A percentile compares a stretch with the other conserved stretches of the same genome.
phyloP scores from a whole-genome alignment of 257 asterid species.

The Ehretia macrophylla region DNA sequence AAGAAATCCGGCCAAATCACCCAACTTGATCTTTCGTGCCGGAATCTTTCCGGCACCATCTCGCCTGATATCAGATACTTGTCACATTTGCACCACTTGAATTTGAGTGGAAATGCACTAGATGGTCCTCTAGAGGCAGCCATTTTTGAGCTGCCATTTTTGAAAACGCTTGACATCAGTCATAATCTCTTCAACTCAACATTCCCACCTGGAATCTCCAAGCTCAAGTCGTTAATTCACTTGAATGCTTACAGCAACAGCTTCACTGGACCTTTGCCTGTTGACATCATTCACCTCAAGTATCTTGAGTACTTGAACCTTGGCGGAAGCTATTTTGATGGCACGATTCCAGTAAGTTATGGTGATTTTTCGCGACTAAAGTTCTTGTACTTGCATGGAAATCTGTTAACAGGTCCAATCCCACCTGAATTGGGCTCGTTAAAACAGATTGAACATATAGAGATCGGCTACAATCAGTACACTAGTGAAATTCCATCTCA shows the following conservation, averaged over 20 bases:
- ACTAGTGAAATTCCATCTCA: slow-evolving; percentile 42
- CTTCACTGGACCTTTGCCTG: slow-evolving; percentile 65
- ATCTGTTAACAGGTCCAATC: slow-evolving; percentile 54
- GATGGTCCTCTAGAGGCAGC: slow-evolving; percentile 53
- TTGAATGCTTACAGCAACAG: slow-evolving; percentile 71
- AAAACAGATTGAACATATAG: slow-evolving; percentile 53
- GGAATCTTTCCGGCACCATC: slow-evolving; percentile 68
- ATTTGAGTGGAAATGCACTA: slow-evolving; percentile 65
- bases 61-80: slow-evolving; percentile 42
- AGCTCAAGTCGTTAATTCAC: slow-evolving; percentile 42
- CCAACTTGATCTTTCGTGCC: slow-evolving; percentile 52
- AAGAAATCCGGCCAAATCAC: slow-evolving; percentile 38
- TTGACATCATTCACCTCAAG: slow-evolving; percentile 37
- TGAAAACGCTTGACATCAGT: slow-evolving; percentile 56
- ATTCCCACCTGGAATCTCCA: slow-evolving; percentile 56
- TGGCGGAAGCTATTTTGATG: slow-evolving; percentile 81
- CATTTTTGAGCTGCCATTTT: slow-evolving; percentile 52
- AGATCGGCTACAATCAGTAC: slow-evolving; percentile 70
- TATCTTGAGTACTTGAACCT: slow-evolving; percentile 78
- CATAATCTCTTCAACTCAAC: slow-evolving; percentile 67
- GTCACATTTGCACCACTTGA: slow-evolving; percentile 47
- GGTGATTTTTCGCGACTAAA: slow-evolving; percentile 44
- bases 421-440: slow-evolving; percentile 49
- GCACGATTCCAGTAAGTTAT: slow-evolving; percentile 56
- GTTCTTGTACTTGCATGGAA: slow-evolving; percentile 59